Evolutionary conservation across 139 green algal genomes (phyloP), one percentile per base, ranked within the genome.

Genomic region (Picochlorum sp.): DNA sequence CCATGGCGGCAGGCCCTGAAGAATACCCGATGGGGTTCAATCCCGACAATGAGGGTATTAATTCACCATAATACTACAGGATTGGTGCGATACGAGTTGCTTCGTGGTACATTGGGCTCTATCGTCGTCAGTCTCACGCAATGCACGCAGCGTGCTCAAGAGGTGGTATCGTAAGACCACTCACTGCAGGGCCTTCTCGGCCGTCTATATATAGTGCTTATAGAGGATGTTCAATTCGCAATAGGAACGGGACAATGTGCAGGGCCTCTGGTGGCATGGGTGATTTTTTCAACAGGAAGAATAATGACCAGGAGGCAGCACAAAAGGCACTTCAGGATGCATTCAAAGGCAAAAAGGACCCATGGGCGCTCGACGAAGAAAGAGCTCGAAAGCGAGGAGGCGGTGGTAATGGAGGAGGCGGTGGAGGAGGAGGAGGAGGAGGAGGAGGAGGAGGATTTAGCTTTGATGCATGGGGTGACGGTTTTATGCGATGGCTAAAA

Each of bases 331-430:
- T 84, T 16, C 59, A 82, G 34, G 61, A 82, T 11, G 65, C 75
- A 6, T 80, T 84, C n/a, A 51, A 65, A 57, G 74, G 45, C 9
- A 77, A 75, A 60, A 69, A 79, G 16, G 70, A 81, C 44, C 30
- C 66, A 0, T 78, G 79, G 37, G 60, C 59, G 56, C 37, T 37
- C 13, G 65, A 71, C 20, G 77, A 82, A 23, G 63, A 68, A 23
- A 41, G 58, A 18, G 49, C 26, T 6, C 21, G 15, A 14, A 70
- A 68, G 14, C 45, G 38, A 10, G 24, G 64, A 14, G 61, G 62
- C 13, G 73, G 67, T 23, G 52, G 72, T 44, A 55, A 54, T 44
- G 65, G 69, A 15, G 45, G n/a, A n/a, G n/a, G n/a, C n/a, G n/a
- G 24, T 28, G 24, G 24, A 28, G 62, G 72, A 18, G 66, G 72